Evolutionary conservation across 2,329 filamentous ascomycete genomes (phyloP), one percentile per base, ranked within the genome.

Genomic region (Phaeosphaeria sp.): DNA sequence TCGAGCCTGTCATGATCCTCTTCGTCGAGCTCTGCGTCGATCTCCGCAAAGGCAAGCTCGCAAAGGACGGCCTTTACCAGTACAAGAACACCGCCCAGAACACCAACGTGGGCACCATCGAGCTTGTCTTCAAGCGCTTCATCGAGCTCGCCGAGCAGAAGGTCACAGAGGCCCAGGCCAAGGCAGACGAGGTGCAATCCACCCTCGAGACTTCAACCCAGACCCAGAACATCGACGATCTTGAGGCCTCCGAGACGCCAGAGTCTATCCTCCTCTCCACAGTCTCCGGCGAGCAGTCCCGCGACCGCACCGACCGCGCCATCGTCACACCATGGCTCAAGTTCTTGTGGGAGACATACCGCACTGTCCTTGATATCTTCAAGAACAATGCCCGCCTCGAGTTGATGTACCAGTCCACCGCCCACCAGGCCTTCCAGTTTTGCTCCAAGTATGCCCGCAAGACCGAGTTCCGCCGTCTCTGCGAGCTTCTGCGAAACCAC

Each of bases 1-100:
- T 99, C 76, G 95, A 99, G 88, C 95, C 95, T 67, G 94, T 99
- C 68, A 98, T 99, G 93, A 86, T 98, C 80, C 89, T 97, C 68
- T 90, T 99, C 76, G 94, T 99, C 74, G 93, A 98, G 81, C 87
- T 98, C 59, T 97, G 91, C 68, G 95, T 99, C 74, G 94, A 98
- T 76, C 89, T 97, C 73, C 93, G 95, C 83, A 99, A 98, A 83
- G 95, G 95, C 72, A 99, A 99, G 82, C 87, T 95, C 60, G 95
- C 94, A 79, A 99, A 99, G 86, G 95, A 99, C 83, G 95, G 95
- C 61, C 86, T 99, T 49, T 99, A 98, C 80, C 95, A 97, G 80
- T 99, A 99, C 87, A 99, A 99, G 86, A 99, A 99, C 80, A 98
- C 97, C 69, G 94, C 93, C 55, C 95, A 99, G 80, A 99, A 99